A percentile compares a stretch with the other conserved stretches of the same genome.
Evolutionary conservation across 441 rosid genomes (phyloP).

Genomic region (Codiaeum variegatum): DNA sequence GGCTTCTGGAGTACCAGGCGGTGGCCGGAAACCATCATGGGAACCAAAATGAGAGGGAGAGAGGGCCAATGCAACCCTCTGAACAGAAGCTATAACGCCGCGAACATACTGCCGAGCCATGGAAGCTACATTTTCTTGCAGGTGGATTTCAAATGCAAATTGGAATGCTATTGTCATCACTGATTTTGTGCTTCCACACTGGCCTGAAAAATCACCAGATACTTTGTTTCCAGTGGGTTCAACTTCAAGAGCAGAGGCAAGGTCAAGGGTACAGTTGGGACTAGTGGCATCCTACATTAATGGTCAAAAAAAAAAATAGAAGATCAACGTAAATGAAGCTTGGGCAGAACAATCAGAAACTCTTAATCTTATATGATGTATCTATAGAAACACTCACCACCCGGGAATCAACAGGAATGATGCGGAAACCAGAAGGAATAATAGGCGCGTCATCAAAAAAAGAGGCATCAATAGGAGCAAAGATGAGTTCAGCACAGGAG

Average conservation of each 20-base stretch:
- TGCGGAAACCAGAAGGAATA: conserved; percentile 95
- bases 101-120: conserved; percentile 97
- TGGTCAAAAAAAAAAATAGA: not conserved
- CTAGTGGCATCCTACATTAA: conserved; percentile 63
- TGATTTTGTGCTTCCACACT: conserved; percentile 62
- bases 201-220: conserved; percentile 46
- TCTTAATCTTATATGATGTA: not conserved
- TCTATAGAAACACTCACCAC: conserved; percentile 41
- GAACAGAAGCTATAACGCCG: conserved; percentile 86
- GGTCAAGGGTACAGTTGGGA: conserved; percentile 96
- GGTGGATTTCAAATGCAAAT: conserved; percentile 87
- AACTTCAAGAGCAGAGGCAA: conserved; percentile 89
- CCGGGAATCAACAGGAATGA: conserved; percentile 84
- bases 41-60: conserved; percentile 86
- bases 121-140: conserved; percentile 92
- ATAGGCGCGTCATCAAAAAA: conserved; percentile 97
- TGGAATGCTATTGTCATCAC: conserved; percentile 98
- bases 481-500: conserved; percentile 85
- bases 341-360: not conserved
- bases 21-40: conserved; percentile 67
- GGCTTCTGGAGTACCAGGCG: conserved; percentile 93
- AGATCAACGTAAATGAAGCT: not conserved
- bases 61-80: conserved; percentile 94
- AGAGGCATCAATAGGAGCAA: conserved; percentile 93
- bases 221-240: conserved; percentile 77